phyloP scores from a whole-genome alignment of 495 filamentous ascomycete species.

The Neurospora sp. region DNA sequence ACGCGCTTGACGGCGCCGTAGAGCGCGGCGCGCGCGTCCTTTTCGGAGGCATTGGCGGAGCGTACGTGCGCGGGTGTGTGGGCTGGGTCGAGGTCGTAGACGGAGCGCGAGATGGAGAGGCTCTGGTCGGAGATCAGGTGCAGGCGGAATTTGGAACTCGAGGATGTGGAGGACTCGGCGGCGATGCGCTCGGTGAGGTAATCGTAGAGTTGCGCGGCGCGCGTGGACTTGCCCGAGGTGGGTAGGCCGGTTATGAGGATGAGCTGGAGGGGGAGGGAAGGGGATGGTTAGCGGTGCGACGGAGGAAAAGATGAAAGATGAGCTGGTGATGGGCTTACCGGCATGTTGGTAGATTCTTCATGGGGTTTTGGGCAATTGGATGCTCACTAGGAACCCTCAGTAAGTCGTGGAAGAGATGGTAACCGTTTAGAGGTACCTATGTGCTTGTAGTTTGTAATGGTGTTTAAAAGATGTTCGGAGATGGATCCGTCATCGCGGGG shows the following conservation, averaged over 20 bases:
- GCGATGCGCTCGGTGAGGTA: constrained; percentile 51
- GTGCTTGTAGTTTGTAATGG: no score
- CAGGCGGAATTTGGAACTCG: constrained; percentile 42
- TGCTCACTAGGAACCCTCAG: neutral
- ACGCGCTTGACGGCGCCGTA: constrained; percentile 79
- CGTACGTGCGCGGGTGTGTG: constrained; percentile 37
- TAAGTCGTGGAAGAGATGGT: neutral
- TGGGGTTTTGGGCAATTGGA: neutral
- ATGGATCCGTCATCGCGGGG: neutral
- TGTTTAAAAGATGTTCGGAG: neutral
- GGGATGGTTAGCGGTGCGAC: neutral
- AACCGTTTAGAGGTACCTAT: neutral
- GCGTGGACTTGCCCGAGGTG: constrained; percentile 83
- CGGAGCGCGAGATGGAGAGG: constrained; percentile 49
- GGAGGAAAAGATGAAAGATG: neutral
- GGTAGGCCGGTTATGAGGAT: constrained; percentile 90
- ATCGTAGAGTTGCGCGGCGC: constrained; percentile 64
- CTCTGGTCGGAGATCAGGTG: constrained; percentile 59
- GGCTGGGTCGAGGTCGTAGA: constrained; percentile 48
- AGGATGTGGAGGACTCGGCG: constrained; percentile 7
- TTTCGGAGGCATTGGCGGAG: constrained; percentile 59
- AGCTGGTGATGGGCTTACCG: neutral
- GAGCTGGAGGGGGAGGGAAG: constrained; percentile 45
- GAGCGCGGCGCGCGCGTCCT: constrained; percentile 79
- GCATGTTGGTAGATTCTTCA: neutral